Conservation (phyloP, 2,329 filamentous ascomycete genomes). For the Fusarium redolens region DNA sequence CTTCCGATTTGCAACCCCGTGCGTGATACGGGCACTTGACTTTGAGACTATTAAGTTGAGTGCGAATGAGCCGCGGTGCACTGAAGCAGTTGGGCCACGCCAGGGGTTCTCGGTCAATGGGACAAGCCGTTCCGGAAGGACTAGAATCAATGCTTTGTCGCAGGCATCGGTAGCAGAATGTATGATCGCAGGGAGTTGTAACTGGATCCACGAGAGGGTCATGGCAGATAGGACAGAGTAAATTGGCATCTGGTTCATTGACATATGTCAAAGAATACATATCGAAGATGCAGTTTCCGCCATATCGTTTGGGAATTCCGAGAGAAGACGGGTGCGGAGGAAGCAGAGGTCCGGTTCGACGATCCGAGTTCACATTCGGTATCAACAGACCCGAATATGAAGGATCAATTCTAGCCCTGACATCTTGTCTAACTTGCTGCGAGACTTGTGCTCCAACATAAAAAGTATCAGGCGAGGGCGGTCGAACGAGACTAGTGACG, state of each 20-base stretch:
- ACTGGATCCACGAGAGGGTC: slow-evolving; percentile 70
- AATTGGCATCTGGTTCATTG: slow-evolving; percentile 57
- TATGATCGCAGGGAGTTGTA: slow-evolving; percentile 72
- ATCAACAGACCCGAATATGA: slow-evolving; percentile 32
- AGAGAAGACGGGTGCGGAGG: slow-evolving; percentile 54
- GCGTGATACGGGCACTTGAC: slow-evolving; percentile 68
- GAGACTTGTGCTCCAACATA: slow-evolving; percentile 47
- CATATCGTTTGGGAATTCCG: slow-evolving; percentile 53
- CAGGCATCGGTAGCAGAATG: slow-evolving; percentile 71
- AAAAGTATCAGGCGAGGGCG: slow-evolving; percentile 52
- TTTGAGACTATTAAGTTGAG: slow-evolving; percentile 69
- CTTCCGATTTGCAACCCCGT: slow-evolving; percentile 62
- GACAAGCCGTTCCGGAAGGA: slow-evolving; percentile 60
- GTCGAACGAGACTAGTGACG: slow-evolving; percentile 54
- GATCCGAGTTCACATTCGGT: slow-evolving; percentile 42
- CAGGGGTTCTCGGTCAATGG: slow-evolving; percentile 65
- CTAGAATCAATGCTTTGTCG: slow-evolving; percentile 55
- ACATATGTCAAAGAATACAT: slow-evolving; percentile 59
- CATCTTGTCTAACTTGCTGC: slow-evolving; percentile 37
- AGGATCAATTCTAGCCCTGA: slow-evolving; percentile 21
- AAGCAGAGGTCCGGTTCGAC: slow-evolving; percentile 50
- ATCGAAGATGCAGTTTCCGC: slow-evolving; percentile 56
- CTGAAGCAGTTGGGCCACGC: slow-evolving; percentile 55
- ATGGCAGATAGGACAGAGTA: slow-evolving; percentile 68
- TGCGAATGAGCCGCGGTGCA: slow-evolving; percentile 62